phyloP scores from a whole-genome alignment of 306 rosid genomes.

The cucumber (Cucumis sativus) region DNA sequence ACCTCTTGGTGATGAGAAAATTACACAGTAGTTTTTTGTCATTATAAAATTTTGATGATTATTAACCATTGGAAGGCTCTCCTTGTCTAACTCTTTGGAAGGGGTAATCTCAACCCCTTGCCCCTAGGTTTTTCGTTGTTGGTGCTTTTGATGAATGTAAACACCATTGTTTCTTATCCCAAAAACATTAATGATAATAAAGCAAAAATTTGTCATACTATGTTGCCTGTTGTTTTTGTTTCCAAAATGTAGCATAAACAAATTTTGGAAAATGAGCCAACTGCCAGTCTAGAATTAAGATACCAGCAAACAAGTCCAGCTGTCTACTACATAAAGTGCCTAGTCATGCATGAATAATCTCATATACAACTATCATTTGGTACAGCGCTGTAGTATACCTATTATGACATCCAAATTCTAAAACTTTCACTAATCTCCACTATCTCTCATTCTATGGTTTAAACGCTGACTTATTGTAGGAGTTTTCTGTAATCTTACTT shows the following conservation, averaged over 20 bases:
- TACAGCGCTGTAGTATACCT: neutral
- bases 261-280: neutral
- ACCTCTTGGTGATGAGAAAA: no score
- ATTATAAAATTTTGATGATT: no score
- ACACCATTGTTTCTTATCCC: no score
- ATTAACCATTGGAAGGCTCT: no score
- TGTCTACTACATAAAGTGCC: neutral
- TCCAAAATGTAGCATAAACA: neutral
- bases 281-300: neutral
- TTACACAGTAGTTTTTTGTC: no score
- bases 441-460: neutral
- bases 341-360: neutral
- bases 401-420: neutral
- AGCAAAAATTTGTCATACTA: no score
- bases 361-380: neutral
- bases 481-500: neutral
- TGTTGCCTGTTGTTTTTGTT: neutral
- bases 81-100: no score
- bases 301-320: neutral
- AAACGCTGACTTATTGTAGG: neutral
- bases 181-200: no score
- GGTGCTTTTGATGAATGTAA: no score
- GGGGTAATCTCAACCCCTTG: no score
- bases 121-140: no score
- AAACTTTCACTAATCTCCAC: neutral